phyloP scores from a whole-genome alignment of 805 yeast species.

The Candida pini region DNA sequence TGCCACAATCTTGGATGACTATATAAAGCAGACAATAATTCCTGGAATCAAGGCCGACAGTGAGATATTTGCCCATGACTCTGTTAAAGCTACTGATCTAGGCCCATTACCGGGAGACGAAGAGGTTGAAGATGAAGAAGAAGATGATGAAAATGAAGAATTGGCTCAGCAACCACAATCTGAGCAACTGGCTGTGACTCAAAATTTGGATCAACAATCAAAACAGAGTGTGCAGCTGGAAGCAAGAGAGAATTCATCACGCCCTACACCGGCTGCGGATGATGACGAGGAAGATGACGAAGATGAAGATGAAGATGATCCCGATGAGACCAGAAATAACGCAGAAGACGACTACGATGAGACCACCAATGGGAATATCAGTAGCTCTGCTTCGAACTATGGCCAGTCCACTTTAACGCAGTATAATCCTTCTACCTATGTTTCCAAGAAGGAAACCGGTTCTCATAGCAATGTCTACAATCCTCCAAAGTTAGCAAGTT shows the following conservation, averaged over 20 bases:
- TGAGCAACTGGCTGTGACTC: no score
- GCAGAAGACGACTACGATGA: constrained; percentile 19
- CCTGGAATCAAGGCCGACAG: constrained; percentile 42
- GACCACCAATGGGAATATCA: constrained; percentile 3
- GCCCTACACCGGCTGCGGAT: neutral
- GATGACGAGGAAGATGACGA: constrained; percentile 9
- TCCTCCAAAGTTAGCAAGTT: constrained; percentile 22
- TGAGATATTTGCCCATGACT: constrained; percentile 29
- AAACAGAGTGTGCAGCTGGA: constrained; percentile 1
- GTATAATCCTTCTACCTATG: constrained; percentile 25
- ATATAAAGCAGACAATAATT: constrained; percentile 39
- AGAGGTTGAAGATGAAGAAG: constrained; percentile 15
- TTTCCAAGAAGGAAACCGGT: constrained; percentile 22
- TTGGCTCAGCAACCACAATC: neutral
- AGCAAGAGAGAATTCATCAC: neutral
- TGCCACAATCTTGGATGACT: constrained; percentile 56
- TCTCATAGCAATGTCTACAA: constrained; percentile 21
- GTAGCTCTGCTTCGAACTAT: neutral
- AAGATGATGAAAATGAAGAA: neutral
- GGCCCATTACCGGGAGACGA: constrained; percentile 61
- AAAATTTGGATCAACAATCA: constrained; percentile 1
- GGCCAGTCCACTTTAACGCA: neutral
- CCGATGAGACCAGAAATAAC: constrained; percentile 18
- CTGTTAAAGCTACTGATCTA: constrained; percentile 52
- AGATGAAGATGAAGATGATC: constrained; percentile 15